phyloP scores from a whole-genome alignment of 768 basidiomycete genomes.

The Nidularia pulvinata region DNA sequence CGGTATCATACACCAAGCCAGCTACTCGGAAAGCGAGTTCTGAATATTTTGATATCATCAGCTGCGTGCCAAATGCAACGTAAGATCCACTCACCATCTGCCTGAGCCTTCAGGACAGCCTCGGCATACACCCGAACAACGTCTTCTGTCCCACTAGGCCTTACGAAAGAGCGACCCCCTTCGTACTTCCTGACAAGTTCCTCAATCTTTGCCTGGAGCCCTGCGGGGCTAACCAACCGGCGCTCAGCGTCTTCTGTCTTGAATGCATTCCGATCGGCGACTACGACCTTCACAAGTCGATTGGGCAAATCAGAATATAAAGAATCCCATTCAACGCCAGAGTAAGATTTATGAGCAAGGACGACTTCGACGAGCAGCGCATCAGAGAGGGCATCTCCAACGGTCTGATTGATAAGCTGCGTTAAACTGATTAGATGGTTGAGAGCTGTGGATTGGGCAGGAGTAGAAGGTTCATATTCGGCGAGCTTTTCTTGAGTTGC shows the following conservation, averaged over 20 bases:
- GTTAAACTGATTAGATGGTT: constrained; percentile 77
- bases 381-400: constrained; percentile 96
- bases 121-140: constrained; percentile 98
- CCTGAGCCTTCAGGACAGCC: constrained; percentile 69
- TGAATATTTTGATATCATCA: constrained; percentile 21
- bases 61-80: constrained; percentile 1
- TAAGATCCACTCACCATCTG: constrained; percentile 67
- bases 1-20: constrained; percentile 81
- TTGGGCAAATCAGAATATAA: constrained; percentile 95
- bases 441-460: constrained; percentile 80
- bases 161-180: constrained; percentile 89
- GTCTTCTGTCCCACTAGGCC: constrained; percentile 98
- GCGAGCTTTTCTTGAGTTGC: constrained; percentile 62
- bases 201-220: constrained; percentile 83
- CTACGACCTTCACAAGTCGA: constrained; percentile 91
- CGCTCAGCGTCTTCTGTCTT: constrained; percentile 95
- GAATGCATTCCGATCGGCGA: constrained; percentile 80
- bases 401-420: constrained; percentile 94
- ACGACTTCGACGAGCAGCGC: constrained; percentile 95
- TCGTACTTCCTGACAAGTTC: constrained; percentile 77
- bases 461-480: constrained; percentile 71
- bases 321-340: constrained; percentile 87
- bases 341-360: constrained; percentile 86
- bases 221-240: constrained; percentile 75
- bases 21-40: constrained; percentile 88